These are phyloP conservation scores for Themeda triandra DNA, from an alignment of 176 grass and related monocot species.

Conservation along the genomic window DNA sequence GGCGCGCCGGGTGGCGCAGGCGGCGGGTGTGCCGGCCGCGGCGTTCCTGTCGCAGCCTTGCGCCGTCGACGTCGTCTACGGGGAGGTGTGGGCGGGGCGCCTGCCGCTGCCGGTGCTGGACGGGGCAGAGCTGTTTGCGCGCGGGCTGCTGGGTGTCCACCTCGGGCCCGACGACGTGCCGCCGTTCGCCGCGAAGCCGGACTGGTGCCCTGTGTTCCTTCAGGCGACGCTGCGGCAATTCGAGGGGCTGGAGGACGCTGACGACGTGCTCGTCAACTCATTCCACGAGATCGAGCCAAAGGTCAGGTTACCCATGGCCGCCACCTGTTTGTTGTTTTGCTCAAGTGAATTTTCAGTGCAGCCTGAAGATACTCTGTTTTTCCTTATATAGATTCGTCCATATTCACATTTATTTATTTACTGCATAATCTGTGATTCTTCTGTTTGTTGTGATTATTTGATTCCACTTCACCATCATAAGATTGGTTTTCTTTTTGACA, in stretches of 20 bases:
- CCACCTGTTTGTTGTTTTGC: neutral
- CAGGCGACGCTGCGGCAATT: neutral
- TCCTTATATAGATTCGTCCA: no score
- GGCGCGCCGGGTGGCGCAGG: slow-evolving; percentile 3
- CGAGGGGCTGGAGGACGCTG: neutral
- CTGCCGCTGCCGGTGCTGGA: neutral
- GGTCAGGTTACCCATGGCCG: neutral
- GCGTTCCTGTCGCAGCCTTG: slow-evolving; percentile 25
- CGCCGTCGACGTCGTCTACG: slow-evolving; percentile 14
- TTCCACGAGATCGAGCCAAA: slow-evolving; percentile 10
- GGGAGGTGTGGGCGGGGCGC: slow-evolving; percentile 20
- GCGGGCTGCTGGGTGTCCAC: neutral
- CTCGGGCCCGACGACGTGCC: slow-evolving; percentile 6
- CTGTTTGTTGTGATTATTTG: neutral
- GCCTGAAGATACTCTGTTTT: neutral
- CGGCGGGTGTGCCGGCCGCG: neutral
- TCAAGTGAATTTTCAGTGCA: neutral
- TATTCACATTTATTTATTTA: neutral
- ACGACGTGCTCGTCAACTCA: slow-evolving; percentile 35
- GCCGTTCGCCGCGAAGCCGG: slow-evolving; percentile 10
- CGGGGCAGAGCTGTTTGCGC: neutral
- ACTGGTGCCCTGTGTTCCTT: neutral
- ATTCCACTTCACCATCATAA: no score
- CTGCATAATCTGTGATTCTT: neutral
- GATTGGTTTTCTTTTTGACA: no score